A percentile compares a stretch with the other conserved stretches of the same genome.
These are phyloP conservation scores for Aspergillus ustus DNA, from an alignment of 2,329 filamentous ascomycete species.

Conservation along the genomic window DNA sequence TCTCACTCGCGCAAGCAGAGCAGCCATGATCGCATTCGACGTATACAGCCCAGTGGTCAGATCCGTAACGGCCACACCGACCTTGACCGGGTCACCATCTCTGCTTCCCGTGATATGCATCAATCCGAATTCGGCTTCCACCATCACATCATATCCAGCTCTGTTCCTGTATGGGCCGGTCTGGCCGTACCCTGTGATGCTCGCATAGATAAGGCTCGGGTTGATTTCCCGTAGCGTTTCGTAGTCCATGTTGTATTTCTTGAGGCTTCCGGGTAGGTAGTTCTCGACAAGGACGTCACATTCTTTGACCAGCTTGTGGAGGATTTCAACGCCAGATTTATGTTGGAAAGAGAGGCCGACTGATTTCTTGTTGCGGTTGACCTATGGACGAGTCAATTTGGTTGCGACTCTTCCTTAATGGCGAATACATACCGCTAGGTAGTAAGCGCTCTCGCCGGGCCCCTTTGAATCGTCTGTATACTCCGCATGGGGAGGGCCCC, in stretches of 20 bases:
- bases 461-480: slow-evolving; percentile 67
- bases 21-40: slow-evolving; percentile 93
- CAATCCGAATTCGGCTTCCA: slow-evolving; percentile 94
- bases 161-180: slow-evolving; percentile 86
- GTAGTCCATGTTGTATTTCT: slow-evolving; percentile 92
- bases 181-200: slow-evolving; percentile 96
- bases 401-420: not conserved
- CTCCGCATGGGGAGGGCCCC: slow-evolving; percentile 91
- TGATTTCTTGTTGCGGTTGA: slow-evolving; percentile 97
- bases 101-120: slow-evolving; percentile 97
- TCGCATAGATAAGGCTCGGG: slow-evolving; percentile 86
- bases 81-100: slow-evolving; percentile 91
- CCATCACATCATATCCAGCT: slow-evolving; percentile 98
- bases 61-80: slow-evolving; percentile 95
- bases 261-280: slow-evolving; percentile 85
- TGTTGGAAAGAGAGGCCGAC: slow-evolving; percentile 90
- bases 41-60: slow-evolving; percentile 94
- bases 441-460: slow-evolving; percentile 93
- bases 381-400: slow-evolving; percentile 55
- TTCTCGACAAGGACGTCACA: slow-evolving; percentile 97
- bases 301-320: slow-evolving; percentile 81
- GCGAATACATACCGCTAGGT: slow-evolving; percentile 70
- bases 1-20: slow-evolving; percentile 73
- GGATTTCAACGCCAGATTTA: slow-evolving; percentile 77
- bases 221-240: slow-evolving; percentile 80